These are phyloP conservation scores for Ogataea neopini DNA, from an alignment of 805 yeast genomes.

Conservation along the genomic window DNA sequence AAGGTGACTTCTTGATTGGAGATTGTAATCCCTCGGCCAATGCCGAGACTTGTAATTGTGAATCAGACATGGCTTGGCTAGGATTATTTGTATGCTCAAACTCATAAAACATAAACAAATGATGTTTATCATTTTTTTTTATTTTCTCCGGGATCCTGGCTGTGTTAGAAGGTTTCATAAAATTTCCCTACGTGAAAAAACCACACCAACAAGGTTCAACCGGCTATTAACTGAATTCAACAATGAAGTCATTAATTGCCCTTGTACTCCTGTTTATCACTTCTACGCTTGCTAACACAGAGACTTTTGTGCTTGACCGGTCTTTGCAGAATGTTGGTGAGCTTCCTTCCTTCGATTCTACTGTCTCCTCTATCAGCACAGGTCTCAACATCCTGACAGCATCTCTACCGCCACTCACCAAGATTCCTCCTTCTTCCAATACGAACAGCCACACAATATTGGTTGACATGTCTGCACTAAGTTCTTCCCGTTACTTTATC, in stretches of 20 bases:
- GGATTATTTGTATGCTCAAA: background rate
- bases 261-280: background rate
- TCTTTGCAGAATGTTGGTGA: background rate
- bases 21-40: conserved; percentile 9
- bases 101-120: conserved; percentile 9
- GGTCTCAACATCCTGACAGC: conserved; percentile 11
- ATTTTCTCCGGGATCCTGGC: background rate
- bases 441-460: conserved; percentile 9
- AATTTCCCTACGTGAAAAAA: too few species aligned
- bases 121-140: background rate
- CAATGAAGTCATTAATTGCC: background rate
- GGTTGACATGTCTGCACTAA: conserved; percentile 8
- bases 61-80: background rate
- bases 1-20: conserved; percentile 25
- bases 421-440: conserved; percentile 13
- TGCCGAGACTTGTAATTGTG: background rate
- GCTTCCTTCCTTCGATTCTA: too few species aligned
- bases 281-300: conserved; percentile 23
- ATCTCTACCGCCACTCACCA: conserved; percentile 14
- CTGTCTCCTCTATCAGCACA: background rate
- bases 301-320: conserved; percentile 17
- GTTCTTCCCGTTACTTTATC: conserved; percentile 4
- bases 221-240: background rate
- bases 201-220: too few species aligned
- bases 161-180: background rate